These are phyloP conservation scores for Rhizopogon rudus DNA, from an alignment of 768 basidiomycete genomes.

Conservation along the genomic window DNA sequence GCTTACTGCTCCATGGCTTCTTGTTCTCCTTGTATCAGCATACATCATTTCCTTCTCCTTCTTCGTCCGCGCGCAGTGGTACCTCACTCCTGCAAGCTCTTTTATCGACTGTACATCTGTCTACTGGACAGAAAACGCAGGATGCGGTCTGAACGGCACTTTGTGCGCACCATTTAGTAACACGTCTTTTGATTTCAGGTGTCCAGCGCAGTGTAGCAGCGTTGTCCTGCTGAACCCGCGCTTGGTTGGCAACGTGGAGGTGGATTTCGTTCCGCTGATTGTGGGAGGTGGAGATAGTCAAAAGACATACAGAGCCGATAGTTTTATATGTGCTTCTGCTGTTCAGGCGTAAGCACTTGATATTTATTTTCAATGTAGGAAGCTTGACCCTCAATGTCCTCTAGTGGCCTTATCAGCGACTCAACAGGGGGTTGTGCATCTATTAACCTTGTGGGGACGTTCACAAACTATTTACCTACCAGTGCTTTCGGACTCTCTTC, in stretches of 20 bases:
- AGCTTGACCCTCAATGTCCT: conserved; percentile 7
- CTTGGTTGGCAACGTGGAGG: conserved; percentile 61
- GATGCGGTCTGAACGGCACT: conserved; percentile 69
- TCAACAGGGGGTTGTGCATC: conserved; percentile 74
- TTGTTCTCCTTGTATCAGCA: conserved; percentile 47
- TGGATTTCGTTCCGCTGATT: conserved; percentile 67
- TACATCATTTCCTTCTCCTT: conserved; percentile 75
- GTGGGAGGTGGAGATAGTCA: conserved; percentile 80
- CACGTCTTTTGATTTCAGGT: conserved; percentile 67
- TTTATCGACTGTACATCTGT: conserved; percentile 66
- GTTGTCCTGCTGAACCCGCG: conserved; percentile 70
- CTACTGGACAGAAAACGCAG: conserved; percentile 65
- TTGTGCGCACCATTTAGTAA: conserved; percentile 61
- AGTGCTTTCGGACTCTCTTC: conserved; percentile 61
- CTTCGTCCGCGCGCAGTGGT: conserved; percentile 68
- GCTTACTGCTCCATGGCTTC: conserved; percentile 48
- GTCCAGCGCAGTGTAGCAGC: conserved; percentile 64
- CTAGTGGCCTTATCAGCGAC: conserved; percentile 60
- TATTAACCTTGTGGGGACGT: conserved; percentile 65
- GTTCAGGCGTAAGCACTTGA: conserved; percentile 60
- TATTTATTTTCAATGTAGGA: not conserved
- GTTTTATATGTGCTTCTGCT: conserved; percentile 81
- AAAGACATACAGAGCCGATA: conserved; percentile 76
- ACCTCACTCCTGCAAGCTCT: conserved; percentile 56
- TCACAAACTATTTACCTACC: conserved; percentile 60